Evolutionary conservation across 352 stramenopile genomes (phyloP).

Genomic region (Halophytophthora batemanensis): DNA sequence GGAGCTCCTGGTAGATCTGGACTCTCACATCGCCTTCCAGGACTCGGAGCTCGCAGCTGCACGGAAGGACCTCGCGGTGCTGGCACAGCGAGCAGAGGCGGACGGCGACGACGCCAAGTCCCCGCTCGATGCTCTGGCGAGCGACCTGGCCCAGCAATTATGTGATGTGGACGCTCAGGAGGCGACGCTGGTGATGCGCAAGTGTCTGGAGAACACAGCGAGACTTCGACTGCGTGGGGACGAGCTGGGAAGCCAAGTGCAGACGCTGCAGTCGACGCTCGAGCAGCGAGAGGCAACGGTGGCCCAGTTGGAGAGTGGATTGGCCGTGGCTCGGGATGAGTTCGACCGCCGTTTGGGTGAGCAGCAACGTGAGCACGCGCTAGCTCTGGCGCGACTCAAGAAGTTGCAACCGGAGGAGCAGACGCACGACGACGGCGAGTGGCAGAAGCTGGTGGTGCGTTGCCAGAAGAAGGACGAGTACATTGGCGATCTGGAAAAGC

Average conservation of each 20-base stretch:
- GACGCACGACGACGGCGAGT: constrained; percentile 42
- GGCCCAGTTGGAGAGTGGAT: constrained; percentile 56
- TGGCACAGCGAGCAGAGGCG: constrained; percentile 37
- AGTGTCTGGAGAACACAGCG: constrained; percentile 54
- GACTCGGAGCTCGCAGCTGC: constrained; percentile 60
- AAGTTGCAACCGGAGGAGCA: constrained; percentile 36
- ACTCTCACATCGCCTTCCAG: constrained; percentile 82
- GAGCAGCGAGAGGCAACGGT: constrained; percentile 47
- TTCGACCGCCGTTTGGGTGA: constrained; percentile 65
- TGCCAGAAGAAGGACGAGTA: constrained; percentile 84
- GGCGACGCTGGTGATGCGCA: constrained; percentile 31
- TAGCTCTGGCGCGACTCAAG: constrained; percentile 32
- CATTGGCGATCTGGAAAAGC: constrained; percentile 78
- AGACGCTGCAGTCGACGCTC: constrained; percentile 36
- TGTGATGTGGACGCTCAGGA: background rate
- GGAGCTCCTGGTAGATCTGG: constrained; percentile 74
- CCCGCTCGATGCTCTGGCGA: constrained; percentile 38
- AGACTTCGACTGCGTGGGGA: constrained; percentile 43
- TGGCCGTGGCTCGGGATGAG: constrained; percentile 60
- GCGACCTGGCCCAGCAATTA: constrained; percentile 31
- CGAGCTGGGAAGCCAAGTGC: constrained; percentile 33
- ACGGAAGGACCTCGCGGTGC: constrained; percentile 46
- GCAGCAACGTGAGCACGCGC: constrained; percentile 41
- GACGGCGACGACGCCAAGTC: constrained; percentile 29
- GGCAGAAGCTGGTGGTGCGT: constrained; percentile 64